Conservation (phyloP, 306 rosid genomes). For the Clitoria ternatea region DNA sequence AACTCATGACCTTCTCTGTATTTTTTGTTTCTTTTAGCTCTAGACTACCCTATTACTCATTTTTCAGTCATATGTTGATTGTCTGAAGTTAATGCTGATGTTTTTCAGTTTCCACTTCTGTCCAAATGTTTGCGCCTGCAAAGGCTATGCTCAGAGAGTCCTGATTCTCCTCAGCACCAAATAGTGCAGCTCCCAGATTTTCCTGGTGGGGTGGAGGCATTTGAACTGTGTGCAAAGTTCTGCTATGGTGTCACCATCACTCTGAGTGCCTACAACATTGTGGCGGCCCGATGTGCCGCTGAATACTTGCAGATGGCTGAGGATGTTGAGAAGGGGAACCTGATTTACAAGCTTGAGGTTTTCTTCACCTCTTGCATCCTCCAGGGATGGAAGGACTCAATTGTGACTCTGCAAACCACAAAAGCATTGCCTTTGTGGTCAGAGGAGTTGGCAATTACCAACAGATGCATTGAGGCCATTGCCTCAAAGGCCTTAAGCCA, state of each 20-base stretch:
- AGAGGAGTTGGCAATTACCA: constrained; percentile 64
- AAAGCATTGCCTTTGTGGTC: constrained; percentile 66
- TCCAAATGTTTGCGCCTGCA: constrained; percentile 77
- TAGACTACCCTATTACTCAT: too few species aligned
- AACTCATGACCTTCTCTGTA: too few species aligned
- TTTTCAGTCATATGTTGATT: not conserved
- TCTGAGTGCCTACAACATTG: constrained; percentile 71
- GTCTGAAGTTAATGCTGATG: constrained; percentile 24
- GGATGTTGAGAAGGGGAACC: constrained; percentile 78
- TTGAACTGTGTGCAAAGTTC: constrained; percentile 88
- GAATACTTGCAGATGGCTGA: constrained; percentile 82
- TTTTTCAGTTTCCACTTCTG: constrained; percentile 77
- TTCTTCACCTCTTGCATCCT: constrained; percentile 79
- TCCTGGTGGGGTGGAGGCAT: constrained; percentile 75
- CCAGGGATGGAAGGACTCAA: constrained; percentile 77
- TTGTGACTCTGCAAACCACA: constrained; percentile 68
- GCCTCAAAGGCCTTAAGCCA: constrained; percentile 63
- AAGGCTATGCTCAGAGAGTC: constrained; percentile 63
- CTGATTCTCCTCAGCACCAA: constrained; percentile 54
- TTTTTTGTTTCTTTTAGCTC: too few species aligned
- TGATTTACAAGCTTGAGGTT: constrained; percentile 62
- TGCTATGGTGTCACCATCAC: constrained; percentile 83
- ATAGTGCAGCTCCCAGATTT: constrained; percentile 74
- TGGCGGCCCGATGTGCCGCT: constrained; percentile 63
- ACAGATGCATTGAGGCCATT: constrained; percentile 73